Conservation (phyloP, 1,284 basidiomycete species). For the Schizopora paradoxa region DNA sequence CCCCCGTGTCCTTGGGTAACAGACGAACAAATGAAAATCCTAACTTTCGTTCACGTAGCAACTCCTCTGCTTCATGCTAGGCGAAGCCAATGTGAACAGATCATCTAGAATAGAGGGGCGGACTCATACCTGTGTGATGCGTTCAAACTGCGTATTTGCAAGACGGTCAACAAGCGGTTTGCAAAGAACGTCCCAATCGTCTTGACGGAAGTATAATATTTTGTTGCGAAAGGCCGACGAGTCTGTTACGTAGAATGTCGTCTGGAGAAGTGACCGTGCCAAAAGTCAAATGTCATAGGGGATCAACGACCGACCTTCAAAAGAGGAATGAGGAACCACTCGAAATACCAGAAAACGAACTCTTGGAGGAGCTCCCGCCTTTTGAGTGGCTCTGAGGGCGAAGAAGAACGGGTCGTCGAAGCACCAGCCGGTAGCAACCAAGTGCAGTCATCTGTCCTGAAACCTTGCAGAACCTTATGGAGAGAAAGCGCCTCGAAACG, state of each 20-base stretch:
- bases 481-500: slow-evolving; percentile 79
- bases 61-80: slow-evolving; percentile 59
- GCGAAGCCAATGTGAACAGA: background rate
- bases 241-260: slow-evolving; percentile 93
- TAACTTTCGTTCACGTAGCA: slow-evolving; percentile 62
- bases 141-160: slow-evolving; percentile 58
- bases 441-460: slow-evolving; percentile 73
- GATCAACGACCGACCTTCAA: slow-evolving; percentile 52
- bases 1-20: slow-evolving; percentile 91
- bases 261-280: slow-evolving; percentile 41
- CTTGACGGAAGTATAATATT: slow-evolving; percentile 89
- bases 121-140: slow-evolving; percentile 47
- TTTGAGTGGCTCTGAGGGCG: slow-evolving; percentile 60
- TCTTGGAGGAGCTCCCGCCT: slow-evolving; percentile 77
- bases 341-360: slow-evolving; percentile 91
- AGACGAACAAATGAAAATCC: slow-evolving; percentile 86
- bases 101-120: background rate
- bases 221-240: slow-evolving; percentile 84
- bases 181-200: slow-evolving; percentile 87
- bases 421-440: slow-evolving; percentile 62
- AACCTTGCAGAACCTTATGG: slow-evolving; percentile 76
- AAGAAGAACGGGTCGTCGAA: slow-evolving; percentile 27
- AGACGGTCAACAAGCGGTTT: slow-evolving; percentile 75
- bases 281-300: slow-evolving; percentile 3
- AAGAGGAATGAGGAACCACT: slow-evolving; percentile 77